Base-by-base conservation (phyloP, 495 filamentous ascomycete species). In the Penicillium coprophilum region DNA sequence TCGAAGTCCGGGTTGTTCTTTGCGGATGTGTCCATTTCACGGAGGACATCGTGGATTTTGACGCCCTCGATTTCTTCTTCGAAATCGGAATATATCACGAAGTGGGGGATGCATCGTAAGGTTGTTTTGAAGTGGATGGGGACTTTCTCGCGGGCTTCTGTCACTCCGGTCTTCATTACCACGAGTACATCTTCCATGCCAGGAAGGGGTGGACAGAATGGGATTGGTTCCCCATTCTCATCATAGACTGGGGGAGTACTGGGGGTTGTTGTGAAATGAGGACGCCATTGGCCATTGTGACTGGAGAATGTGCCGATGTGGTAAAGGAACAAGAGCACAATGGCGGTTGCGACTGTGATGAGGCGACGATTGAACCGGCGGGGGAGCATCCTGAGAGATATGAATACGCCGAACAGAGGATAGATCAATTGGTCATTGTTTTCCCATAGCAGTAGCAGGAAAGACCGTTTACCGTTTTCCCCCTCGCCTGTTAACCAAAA, bases 81-180 rank as follows among this genome's bases (percentile, higher is more conserved):
- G 50, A 77, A 77, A 62, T 85, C 82, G 55, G 80, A 82, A 67
- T 80, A 80, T 60, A 85, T 79, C 39, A 80, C 67, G 60, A 74
- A 81, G 66, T 83, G 69, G 13, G 82, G 77, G 21, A 80, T 68
- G 69, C 80, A 82, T 56, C 69, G 72, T 38, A 83, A 72, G 20
- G 78, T 80, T 4, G 78, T 81, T 36, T 71, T 48, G 69, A 82
- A 76, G 61, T 84, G 81, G 31, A 77, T 58, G 27, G 76, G 74
- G 24, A 79, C 70, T 53, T 77, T 79, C 9, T 76, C 69, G 39
- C 59, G 59, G 3, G 76, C 58, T 57, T 79, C 76, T 1, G 74
- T 77, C 45, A 77, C 76, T 28, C 76, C 76, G 12, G 76, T 79
- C 59, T 79, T 79, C 64, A 78, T 67, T 4, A 78, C 72, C 17